Evolutionary conservation across 768 basidiomycete species (phyloP), one percentile per base, ranked within the genome.

Genomic region (Boletus vinaceobasis): DNA sequence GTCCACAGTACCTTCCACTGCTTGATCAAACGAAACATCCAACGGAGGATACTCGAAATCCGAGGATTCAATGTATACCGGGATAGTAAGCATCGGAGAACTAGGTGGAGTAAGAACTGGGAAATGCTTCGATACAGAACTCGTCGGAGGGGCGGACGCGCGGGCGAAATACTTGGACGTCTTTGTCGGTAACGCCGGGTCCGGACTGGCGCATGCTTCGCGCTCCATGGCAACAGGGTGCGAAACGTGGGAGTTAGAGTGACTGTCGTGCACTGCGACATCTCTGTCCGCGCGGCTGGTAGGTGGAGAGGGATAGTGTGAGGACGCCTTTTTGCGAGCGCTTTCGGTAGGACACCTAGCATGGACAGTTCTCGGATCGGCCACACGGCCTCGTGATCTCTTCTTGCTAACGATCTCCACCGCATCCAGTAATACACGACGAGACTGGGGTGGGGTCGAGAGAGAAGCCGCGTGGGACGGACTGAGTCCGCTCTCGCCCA

Each of bases 151-250:
- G 2, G 48, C 8, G 9, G 35, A 36, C 13, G 2, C 8, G 7
- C 10, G 21, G 1, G 26, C 4, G 7, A 68, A 68, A 44, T 66
- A 68, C 32, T 65, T 67, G 52, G 66, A 68, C 3, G 50, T 55
- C 45, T 53, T 64, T 10, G 31, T 5, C 0, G 39, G 52, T 13
- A 26, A 14, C 1, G 38, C 46, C 15, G 23, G 19, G 38, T 40
- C 32, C 21, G 26, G 40, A 50, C 40, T 15, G 14, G 14, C 8
- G 2, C 6, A 1, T 11, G 23, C 50, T 15, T 39, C 38, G 4
- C 4, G 15, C 32, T 31, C 40, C 6, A 15, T 26, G 23, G 6
- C 17, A 17, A 14, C 14, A 9, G 31, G 29, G n/a, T n/a, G 29
- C 11, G 9, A 8, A 26, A 17, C 9, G 14, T 19, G 32, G 17